phyloP scores from a whole-genome alignment of 768 basidiomycete species.

The Psilocybe cyanescens region DNA sequence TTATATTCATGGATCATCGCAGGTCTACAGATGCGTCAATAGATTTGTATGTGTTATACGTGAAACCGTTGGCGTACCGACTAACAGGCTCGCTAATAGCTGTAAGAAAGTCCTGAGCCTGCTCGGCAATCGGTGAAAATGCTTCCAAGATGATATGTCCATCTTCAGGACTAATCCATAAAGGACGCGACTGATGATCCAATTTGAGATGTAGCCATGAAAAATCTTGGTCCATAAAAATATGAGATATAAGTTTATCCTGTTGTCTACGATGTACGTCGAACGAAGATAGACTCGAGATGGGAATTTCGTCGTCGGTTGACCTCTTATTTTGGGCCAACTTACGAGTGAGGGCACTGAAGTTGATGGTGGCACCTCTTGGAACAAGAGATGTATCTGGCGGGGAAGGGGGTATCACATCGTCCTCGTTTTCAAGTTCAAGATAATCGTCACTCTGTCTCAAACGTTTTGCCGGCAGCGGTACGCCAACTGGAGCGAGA shows the following conservation, averaged over 20 bases:
- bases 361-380: slow-evolving; percentile 81
- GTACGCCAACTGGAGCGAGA: slow-evolving; percentile 28
- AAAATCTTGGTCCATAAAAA: slow-evolving; percentile 86
- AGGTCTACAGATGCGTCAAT: slow-evolving; percentile 61
- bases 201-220: slow-evolving; percentile 85
- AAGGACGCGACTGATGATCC: slow-evolving; percentile 89
- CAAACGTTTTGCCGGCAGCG: slow-evolving; percentile 44
- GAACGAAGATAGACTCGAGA: slow-evolving; percentile 52
- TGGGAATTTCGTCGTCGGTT: slow-evolving; percentile 41
- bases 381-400: slow-evolving; percentile 63
- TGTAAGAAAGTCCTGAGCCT: slow-evolving; percentile 97
- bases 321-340: slow-evolving; percentile 64
- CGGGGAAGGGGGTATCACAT: slow-evolving; percentile 57
- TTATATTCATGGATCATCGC: slow-evolving; percentile 99
- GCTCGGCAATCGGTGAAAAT: slow-evolving; percentile 96
- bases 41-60: background rate
- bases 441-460: slow-evolving; percentile 57
- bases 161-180: slow-evolving; percentile 96
- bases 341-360: slow-evolving; percentile 82
- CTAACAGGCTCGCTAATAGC: slow-evolving; percentile 99
- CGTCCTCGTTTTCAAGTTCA: slow-evolving; percentile 61
- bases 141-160: slow-evolving; percentile 96
- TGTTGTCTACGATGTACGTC: slow-evolving; percentile 74
- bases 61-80: slow-evolving; percentile 63
- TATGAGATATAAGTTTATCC: slow-evolving; percentile 77